Evolutionary conservation across 2,329 filamentous ascomycete genomes (phyloP), one percentile per base, ranked within the genome.

Genomic region (Volutella citrinella): DNA sequence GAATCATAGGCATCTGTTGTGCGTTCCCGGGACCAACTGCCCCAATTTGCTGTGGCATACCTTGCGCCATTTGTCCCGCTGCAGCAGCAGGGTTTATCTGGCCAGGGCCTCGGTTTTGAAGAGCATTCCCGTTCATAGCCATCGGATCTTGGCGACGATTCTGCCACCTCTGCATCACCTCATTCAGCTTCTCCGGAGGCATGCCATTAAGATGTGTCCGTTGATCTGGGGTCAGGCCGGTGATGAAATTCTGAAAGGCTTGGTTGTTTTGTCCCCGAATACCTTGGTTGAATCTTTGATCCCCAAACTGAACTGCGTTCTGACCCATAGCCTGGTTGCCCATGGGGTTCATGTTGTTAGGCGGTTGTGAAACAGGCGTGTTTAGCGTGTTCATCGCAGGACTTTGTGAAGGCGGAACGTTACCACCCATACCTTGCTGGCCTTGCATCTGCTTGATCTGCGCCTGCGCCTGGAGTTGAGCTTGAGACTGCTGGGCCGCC

Each of bases 341-440:
- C 43, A 60, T 60, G 27, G 65, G 61, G 19, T 60, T 65, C 56
- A 70, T 66, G 23, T 60, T 63, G 15, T 64, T 66, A 1, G 66
- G 63, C 9, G 70, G 65, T 16, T 69, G 65, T 4, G 61, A 56
- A 7, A 60, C 55, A 3, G 77, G 74, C 2, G 76, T 68, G 41
- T 78, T 80, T 26, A 80, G 52, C 2, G 74, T 77, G 39, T 69
- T 70, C 72, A 81, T 75, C 2, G 66, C 74, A 9, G 78, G 77
- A 40, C 76, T 80, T 48, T 78, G 78, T 3, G 72, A 72, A 25
- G 69, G 64, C n/a, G 64, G 64, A 42, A 71, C 68, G 20, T 65
- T 66, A 7, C 64, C 66, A 10, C 64, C 66, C 45, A 78, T 66
- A n/a, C 65, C 69, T 11, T 69, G 68, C 43, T 80, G 77, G 3